phyloP scores from a whole-genome alignment of 495 filamentous ascomycete species.

The Thozetella sp. region DNA sequence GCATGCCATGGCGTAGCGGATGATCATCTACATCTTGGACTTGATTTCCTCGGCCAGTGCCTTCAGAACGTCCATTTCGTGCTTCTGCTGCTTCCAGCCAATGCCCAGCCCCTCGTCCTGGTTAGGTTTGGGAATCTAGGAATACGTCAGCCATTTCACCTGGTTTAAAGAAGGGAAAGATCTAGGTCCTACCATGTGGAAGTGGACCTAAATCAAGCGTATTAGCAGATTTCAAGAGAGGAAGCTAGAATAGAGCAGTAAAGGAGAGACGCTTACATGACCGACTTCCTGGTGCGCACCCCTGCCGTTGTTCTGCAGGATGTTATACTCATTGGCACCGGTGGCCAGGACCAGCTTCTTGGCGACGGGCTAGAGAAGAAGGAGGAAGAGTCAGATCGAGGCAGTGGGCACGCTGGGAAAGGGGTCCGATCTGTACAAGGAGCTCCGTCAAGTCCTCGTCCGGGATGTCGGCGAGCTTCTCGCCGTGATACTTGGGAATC shows the following conservation, averaged over 20 bases:
- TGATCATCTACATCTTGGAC: constrained; percentile 72
- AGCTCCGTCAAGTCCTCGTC: constrained; percentile 86
- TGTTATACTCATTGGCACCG: constrained; percentile 82
- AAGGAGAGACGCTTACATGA: constrained; percentile 73
- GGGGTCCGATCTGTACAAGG: constrained; percentile 52
- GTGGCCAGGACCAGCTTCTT: constrained; percentile 83
- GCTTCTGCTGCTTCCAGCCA: constrained; percentile 73
- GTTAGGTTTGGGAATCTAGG: constrained; percentile 95
- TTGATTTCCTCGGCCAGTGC: constrained; percentile 80
- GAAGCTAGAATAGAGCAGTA: neutral
- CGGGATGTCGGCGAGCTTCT: constrained; percentile 89
- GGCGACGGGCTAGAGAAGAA: constrained; percentile 66
- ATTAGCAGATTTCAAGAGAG: neutral
- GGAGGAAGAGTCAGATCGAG: neutral
- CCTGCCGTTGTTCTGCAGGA: constrained; percentile 94
- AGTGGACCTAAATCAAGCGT: constrained; percentile 67
- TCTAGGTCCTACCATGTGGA: constrained; percentile 76
- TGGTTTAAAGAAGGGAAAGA: neutral
- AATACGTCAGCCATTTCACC: constrained; percentile 6
- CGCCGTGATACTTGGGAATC: constrained; percentile 95
- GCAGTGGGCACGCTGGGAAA: neutral
- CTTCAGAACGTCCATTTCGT: constrained; percentile 85
- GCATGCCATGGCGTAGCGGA: neutral
- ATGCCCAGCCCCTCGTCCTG: constrained; percentile 78
- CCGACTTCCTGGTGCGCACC: constrained; percentile 94